phyloP scores from a whole-genome alignment of 768 basidiomycete genomes.

The Tricholomella constricta region DNA sequence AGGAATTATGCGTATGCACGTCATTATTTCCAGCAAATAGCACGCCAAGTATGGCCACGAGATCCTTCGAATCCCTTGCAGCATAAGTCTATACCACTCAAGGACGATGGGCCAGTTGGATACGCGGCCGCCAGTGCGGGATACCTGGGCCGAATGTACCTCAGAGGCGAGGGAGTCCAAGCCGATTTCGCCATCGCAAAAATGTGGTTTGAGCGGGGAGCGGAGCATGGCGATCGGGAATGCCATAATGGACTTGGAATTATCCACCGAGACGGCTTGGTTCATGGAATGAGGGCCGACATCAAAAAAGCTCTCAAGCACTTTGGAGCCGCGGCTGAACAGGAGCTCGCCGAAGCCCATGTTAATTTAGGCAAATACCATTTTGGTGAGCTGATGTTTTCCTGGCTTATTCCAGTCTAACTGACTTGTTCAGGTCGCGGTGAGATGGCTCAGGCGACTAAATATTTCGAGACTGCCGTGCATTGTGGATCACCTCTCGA shows the following conservation, averaged over 20 bases:
- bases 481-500: constrained; percentile 91
- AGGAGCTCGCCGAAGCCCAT: constrained; percentile 91
- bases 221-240: constrained; percentile 80
- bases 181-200: constrained; percentile 74
- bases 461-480: constrained; percentile 83
- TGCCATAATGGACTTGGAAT: constrained; percentile 90
- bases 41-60: constrained; percentile 85
- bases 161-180: constrained; percentile 91
- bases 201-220: constrained; percentile 94
- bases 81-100: constrained; percentile 39
- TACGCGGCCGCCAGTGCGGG: constrained; percentile 82
- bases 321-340: constrained; percentile 79
- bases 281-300: constrained; percentile 67
- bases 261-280: constrained; percentile 87
- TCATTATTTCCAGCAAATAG: constrained; percentile 83
- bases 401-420: constrained; percentile 8
- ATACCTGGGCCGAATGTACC: constrained; percentile 91
- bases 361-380: constrained; percentile 87
- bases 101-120: constrained; percentile 56
- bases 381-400: constrained; percentile 45
- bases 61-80: constrained; percentile 64
- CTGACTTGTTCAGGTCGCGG: constrained; percentile 54
- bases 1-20: constrained; percentile 76
- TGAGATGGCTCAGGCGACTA: constrained; percentile 65
- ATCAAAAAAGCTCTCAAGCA: constrained; percentile 59